phyloP scores from a whole-genome alignment of 441 rosid species.

The Iberis amara region DNA sequence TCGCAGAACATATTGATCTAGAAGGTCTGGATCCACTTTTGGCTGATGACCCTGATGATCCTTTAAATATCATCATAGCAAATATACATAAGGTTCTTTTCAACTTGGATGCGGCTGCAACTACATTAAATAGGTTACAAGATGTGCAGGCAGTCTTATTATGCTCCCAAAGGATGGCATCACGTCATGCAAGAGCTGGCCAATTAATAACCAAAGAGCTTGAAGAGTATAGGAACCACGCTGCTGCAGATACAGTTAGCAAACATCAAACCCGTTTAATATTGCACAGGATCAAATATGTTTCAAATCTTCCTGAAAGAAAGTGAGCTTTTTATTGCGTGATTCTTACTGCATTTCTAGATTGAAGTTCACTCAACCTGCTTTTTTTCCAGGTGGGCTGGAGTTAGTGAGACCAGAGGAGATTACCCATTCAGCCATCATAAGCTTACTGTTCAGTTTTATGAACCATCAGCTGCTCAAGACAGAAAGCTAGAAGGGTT shows the following conservation, averaged over 20 bases:
- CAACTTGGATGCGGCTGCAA: constrained; percentile 74
- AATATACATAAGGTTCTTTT: constrained; percentile 83
- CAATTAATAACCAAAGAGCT: constrained; percentile 80
- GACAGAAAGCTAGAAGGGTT: constrained; percentile 93
- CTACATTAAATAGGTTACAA: constrained; percentile 76
- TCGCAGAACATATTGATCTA: constrained; percentile 87
- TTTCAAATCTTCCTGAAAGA: constrained; percentile 61
- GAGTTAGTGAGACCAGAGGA: constrained; percentile 94
- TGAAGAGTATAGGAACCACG: constrained; percentile 81
- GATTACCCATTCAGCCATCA: constrained; percentile 99
- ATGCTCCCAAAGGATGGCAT: constrained; percentile 86
- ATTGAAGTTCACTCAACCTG: constrained; percentile 17
- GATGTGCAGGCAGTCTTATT: constrained; percentile 94
- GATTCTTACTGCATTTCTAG: constrained; percentile 11
- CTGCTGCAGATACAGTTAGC: constrained; percentile 83
- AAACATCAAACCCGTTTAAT: constrained; percentile 93
- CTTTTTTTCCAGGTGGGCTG: constrained; percentile 79
- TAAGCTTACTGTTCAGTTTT: constrained; percentile 94
- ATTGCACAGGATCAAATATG: constrained; percentile 86
- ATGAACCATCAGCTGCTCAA: constrained; percentile 96
- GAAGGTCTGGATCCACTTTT: constrained; percentile 98
- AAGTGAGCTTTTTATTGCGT: constrained; percentile 43
- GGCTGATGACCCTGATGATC: constrained; percentile 98
- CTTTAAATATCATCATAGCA: constrained; percentile 71
- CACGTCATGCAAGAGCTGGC: constrained; percentile 83